Conservation (phyloP, 2,329 filamentous ascomycete species). For the Cladophialophora chaetospira region DNA sequence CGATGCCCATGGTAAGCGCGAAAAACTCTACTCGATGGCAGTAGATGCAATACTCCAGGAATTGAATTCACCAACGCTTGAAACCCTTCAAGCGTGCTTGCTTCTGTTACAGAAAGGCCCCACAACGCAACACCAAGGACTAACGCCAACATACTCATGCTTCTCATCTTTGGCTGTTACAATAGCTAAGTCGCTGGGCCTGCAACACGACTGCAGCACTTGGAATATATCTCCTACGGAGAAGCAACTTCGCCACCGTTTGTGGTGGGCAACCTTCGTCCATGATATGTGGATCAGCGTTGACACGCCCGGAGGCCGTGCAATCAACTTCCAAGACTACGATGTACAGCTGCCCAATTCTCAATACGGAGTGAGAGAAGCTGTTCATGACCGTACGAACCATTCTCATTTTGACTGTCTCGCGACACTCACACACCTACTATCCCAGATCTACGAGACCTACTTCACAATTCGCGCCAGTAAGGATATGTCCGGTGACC, state of each 20-base stretch:
- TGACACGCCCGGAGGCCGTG: slow-evolving; percentile 18
- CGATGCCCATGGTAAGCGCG: slow-evolving; percentile 25
- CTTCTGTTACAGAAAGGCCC: slow-evolving; percentile 45
- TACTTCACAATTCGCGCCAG: slow-evolving; percentile 15
- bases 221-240: slow-evolving; percentile 50
- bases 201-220: slow-evolving; percentile 46
- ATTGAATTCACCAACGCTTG: slow-evolving; percentile 46
- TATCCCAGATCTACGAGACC: slow-evolving; percentile 12
- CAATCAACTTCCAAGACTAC: slow-evolving; percentile 13
- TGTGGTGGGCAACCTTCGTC: slow-evolving; percentile 51
- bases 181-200: slow-evolving; percentile 56
- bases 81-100: slow-evolving; percentile 57
- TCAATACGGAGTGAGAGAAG: background rate
- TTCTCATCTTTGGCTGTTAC: slow-evolving; percentile 56
- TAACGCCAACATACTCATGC: slow-evolving; percentile 45
- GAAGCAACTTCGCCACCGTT: slow-evolving; percentile 42
- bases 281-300: slow-evolving; percentile 48
- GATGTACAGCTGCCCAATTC: slow-evolving; percentile 7
- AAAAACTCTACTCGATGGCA: slow-evolving; percentile 20
- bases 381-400: background rate
- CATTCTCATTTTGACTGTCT: slow-evolving; percentile 8
- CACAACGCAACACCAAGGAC: slow-evolving; percentile 40
- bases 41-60: slow-evolving; percentile 17
- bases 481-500: slow-evolving; percentile 4
- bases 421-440: slow-evolving; percentile 2